These are phyloP conservation scores for Fulvia fulva DNA, from an alignment of 2,329 filamentous ascomycete genomes.

Conservation along the genomic window DNA sequence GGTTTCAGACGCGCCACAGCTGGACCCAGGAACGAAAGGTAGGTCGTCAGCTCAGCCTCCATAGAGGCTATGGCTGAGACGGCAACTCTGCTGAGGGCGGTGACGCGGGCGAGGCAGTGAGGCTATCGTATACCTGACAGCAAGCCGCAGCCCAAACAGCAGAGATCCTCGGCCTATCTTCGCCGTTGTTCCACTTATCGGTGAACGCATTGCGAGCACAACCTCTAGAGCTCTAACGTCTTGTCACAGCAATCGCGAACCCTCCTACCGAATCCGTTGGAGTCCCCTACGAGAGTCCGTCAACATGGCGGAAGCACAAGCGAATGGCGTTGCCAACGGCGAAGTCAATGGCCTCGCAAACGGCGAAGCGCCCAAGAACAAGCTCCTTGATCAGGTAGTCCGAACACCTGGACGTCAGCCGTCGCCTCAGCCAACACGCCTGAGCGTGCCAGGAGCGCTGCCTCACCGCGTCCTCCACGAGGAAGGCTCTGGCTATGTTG, in stretches of 20 bases:
- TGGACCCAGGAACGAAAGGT: not conserved
- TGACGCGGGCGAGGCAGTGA: not conserved
- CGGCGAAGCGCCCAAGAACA: slow-evolving; percentile 42
- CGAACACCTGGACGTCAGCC: slow-evolving; percentile 60
- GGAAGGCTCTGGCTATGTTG: slow-evolving; percentile 88
- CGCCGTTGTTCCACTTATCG: not conserved
- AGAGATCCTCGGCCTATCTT: not conserved
- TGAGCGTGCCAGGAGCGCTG: slow-evolving; percentile 62
- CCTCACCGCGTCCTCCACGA: slow-evolving; percentile 66
- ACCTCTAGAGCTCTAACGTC: not conserved
- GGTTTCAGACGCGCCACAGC: not conserved
- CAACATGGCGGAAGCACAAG: slow-evolving; percentile 16
- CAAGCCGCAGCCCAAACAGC: not conserved
- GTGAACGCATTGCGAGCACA: not conserved
- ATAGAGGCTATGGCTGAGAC: not conserved
- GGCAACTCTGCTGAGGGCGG: not conserved
- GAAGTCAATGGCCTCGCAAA: slow-evolving; percentile 8
- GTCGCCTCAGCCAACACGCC: slow-evolving; percentile 83
- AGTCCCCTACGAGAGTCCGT: not conserved
- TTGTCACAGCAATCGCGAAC: not conserved
- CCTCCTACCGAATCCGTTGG: not conserved
- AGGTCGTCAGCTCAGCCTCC: not conserved
- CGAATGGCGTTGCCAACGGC: slow-evolving; percentile 9
- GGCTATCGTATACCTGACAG: not conserved
- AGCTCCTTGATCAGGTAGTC: slow-evolving; percentile 54